Evolutionary conservation across 140 eudicot species (phyloP).

Genomic region (Oenanthe javanica): DNA sequence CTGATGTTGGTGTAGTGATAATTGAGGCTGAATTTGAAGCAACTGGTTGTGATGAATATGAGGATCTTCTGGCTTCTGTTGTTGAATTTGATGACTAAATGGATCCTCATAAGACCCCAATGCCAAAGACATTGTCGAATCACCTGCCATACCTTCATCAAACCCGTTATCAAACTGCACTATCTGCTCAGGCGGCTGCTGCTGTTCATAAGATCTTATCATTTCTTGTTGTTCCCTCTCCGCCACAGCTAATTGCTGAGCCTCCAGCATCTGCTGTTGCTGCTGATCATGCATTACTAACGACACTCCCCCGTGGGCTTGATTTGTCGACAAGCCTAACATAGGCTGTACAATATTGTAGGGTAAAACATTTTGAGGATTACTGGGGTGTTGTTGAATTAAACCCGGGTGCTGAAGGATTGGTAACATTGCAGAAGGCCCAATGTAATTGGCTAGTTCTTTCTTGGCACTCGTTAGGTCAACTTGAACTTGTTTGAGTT

Average conservation of each 20-base stretch:
- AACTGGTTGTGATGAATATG: conserved; percentile 11
- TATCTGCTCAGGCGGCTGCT: conserved; percentile 28
- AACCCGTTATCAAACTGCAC: conserved; percentile 22
- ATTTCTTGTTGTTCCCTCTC: conserved; percentile 5
- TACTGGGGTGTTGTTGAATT: conserved; percentile 17
- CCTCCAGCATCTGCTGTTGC: conserved; percentile 9
- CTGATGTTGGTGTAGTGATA: conserved; percentile 20
- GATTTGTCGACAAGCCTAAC: background rate
- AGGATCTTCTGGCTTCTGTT: conserved; percentile 28
- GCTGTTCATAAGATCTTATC: conserved; percentile 33
- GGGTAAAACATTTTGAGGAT: conserved; percentile 15
- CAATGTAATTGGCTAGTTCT: conserved; percentile 44
- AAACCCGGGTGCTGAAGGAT: conserved; percentile 23
- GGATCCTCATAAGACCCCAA: conserved; percentile 25
- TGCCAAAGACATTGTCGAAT: conserved; percentile 30
- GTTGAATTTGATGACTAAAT: conserved; percentile 23
- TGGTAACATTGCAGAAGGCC: conserved; percentile 51
- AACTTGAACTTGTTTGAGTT: conserved; percentile 35
- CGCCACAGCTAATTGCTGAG: conserved; percentile 7
- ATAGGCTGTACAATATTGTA: conserved; percentile 29
- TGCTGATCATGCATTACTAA: background rate
- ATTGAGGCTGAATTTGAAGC: conserved; percentile 17
- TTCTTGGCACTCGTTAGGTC: conserved; percentile 40
- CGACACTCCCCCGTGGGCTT: background rate
- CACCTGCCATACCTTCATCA: conserved; percentile 12